Base-by-base conservation (phyloP, 176 grass and related monocot genomes). In the Thalia dealbata region DNA sequence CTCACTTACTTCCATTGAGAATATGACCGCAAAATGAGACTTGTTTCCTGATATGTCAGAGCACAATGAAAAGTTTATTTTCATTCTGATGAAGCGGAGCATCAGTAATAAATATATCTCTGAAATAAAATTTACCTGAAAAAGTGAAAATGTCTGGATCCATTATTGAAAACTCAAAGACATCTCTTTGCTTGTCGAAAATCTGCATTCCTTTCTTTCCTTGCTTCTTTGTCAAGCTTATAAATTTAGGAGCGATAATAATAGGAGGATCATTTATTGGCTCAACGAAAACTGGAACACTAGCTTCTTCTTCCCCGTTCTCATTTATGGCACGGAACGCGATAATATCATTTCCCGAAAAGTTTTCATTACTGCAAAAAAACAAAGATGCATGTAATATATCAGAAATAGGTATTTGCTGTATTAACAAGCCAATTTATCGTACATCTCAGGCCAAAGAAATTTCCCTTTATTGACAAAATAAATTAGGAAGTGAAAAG, bases 181-280 rank as follows among this genome's bases (percentile, higher is more conserved):
- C 42, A 35, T 96, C 92, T 72, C 64, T 82, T 61, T 81, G 74
- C 71, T 81, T 91, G 42, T 91, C 74, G 70, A 87, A 96, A 58
- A 96, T 79, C 70, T 84, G 76, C 73, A 86, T 59, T 50, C 81
- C 86, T 7, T 91, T 48, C 29, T 11, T 75, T 50, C 81, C 79
- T 79, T 86, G 76, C 28, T 81, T 85, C 32, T 73, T 86, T 78
- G 70, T 70, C 48, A 96, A 51, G 67, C 70, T 78, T 78, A 96
- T 85, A 64, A 89, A 79, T 46, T 70, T 80, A 64, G 92, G 92
- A 78, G 88, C 76, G 68, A 84, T 22, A 81, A 91, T 83, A 54
- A 86, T 48, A 25, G 91, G 83, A 74, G 79, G 85, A 67, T 96
- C 91, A 84, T 91, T 96, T 25, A 91, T 66, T 59, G 88, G 88